Evolutionary conservation across 2,329 filamentous ascomycete species (phyloP).

Genomic region (Plenodomus biglobosus): DNA sequence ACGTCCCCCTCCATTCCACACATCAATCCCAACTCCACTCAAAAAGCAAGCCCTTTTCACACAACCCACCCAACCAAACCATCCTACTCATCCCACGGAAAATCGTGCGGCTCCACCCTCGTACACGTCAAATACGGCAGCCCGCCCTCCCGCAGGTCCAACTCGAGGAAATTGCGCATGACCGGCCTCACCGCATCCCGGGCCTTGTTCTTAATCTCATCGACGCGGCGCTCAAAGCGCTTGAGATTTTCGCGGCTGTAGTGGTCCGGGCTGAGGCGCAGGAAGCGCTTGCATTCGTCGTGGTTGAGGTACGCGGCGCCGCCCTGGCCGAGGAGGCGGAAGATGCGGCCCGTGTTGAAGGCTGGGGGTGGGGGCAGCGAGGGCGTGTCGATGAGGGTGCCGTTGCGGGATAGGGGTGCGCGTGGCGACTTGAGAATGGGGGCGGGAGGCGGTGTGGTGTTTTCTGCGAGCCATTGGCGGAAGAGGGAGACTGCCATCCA

Average conservation of each 20-base stretch:
- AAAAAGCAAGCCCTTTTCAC: no score
- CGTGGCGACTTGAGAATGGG: conserved; percentile 52
- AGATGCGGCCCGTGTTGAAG: conserved; percentile 69
- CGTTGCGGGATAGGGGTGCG: conserved; percentile 35
- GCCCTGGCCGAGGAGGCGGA: conserved; percentile 71
- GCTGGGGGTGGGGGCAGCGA: conserved; percentile 47
- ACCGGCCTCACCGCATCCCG: conserved; percentile 80
- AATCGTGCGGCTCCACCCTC: conserved; percentile 62
- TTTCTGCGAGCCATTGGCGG: conserved; percentile 90
- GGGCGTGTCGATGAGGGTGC: conserved; percentile 14
- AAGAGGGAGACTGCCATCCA: conserved; percentile 89
- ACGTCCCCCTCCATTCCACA: no score
- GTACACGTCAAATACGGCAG: conserved; percentile 68
- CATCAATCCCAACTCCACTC: no score
- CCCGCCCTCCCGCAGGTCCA: conserved; percentile 64
- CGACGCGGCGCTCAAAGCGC: conserved; percentile 81
- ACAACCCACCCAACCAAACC: no score
- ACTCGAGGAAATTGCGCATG: conserved; percentile 81
- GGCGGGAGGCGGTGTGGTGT: conserved; percentile 71
- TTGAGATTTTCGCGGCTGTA: conserved; percentile 86
- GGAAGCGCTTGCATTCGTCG: conserved; percentile 87
- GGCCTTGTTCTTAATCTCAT: conserved; percentile 84
- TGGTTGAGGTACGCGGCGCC: conserved; percentile 70
- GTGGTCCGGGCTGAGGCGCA: conserved; percentile 78
- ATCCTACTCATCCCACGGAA: conserved; percentile 58